phyloP scores from a whole-genome alignment of 805 yeast genomes.

The Wickerhamomyces silvicola region DNA sequence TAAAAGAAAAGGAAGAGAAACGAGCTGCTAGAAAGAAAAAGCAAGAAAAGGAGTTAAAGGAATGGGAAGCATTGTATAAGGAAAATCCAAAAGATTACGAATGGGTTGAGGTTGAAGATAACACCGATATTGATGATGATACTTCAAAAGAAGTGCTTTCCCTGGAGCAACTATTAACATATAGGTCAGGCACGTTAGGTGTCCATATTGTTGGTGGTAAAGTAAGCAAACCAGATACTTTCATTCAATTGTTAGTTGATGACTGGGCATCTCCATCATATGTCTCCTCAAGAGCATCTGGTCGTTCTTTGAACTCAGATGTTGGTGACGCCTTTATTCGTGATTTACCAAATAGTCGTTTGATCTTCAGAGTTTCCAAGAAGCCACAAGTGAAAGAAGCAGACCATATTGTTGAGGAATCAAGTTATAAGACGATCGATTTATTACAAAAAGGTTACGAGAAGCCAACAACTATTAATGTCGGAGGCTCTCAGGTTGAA shows the following conservation, averaged over 20 bases:
- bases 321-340: constrained; percentile 58
- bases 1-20: constrained; percentile 35
- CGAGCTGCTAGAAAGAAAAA: constrained; percentile 30
- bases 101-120: constrained; percentile 45
- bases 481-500: constrained; percentile 36
- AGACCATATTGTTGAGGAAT: constrained; percentile 47
- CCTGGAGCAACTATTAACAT: constrained; percentile 44
- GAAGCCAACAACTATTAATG: constrained; percentile 37
- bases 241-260: constrained; percentile 57
- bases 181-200: constrained; percentile 58
- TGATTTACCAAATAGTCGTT: constrained; percentile 57
- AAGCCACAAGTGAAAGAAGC: constrained; percentile 39
- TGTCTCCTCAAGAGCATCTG: constrained; percentile 41
- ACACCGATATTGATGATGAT: constrained; percentile 30
- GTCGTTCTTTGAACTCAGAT: constrained; percentile 40
- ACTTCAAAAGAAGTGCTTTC: constrained; percentile 39
- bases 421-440: constrained; percentile 42
- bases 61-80: constrained; percentile 44
- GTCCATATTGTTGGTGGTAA: constrained; percentile 47
- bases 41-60: constrained; percentile 30
- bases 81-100: constrained; percentile 59
- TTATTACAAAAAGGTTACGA: constrained; percentile 44
- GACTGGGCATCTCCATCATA: constrained; percentile 57
- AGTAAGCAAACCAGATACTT: constrained; percentile 41
- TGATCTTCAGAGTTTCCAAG: constrained; percentile 52